These are phyloP conservation scores for Colletotrichum scovillei DNA, from an alignment of 2,329 filamentous ascomycete species.

Conservation along the genomic window DNA sequence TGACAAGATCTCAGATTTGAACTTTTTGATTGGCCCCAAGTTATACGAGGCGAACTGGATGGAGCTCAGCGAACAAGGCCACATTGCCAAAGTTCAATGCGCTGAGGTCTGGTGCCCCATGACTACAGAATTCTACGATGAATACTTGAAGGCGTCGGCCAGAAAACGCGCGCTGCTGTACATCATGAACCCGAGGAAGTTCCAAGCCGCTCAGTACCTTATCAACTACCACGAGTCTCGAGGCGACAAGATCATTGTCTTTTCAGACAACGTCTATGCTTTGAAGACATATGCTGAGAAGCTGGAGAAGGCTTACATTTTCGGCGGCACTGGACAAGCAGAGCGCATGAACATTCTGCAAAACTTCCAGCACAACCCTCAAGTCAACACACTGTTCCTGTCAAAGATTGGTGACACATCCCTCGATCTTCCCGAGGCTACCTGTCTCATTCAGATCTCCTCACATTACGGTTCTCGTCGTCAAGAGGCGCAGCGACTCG, in stretches of 20 bases:
- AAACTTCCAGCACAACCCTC: conserved; percentile 93
- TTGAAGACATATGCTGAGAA: conserved; percentile 87
- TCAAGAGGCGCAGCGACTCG: conserved; percentile 94
- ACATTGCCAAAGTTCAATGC: conserved; percentile 97
- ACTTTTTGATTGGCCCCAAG: conserved; percentile 97
- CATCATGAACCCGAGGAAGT: conserved; percentile 98
- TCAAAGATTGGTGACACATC: conserved; percentile 99
- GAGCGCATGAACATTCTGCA: conserved; percentile 90
- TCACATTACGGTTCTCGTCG: conserved; percentile 97
- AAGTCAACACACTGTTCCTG: conserved; percentile 92
- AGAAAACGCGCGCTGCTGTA: conserved; percentile 71
- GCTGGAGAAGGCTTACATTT: conserved; percentile 89
- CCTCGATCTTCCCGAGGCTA: conserved; percentile 96
- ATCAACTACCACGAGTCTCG: conserved; percentile 96
- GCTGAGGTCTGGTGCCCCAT: conserved; percentile 99
- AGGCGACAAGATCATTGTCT: conserved; percentile 98
- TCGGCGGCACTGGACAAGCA: conserved; percentile 85
- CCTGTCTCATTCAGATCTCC: conserved; percentile 96
- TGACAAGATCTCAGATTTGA: conserved; percentile 97
- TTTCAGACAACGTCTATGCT: conserved; percentile 97
- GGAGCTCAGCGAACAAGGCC: conserved; percentile 95
- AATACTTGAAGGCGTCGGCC: conserved; percentile 81
- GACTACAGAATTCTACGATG: conserved; percentile 97
- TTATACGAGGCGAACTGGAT: conserved; percentile 99
- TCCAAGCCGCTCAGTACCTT: conserved; percentile 97